Evolutionary conservation across 2,329 filamentous ascomycete genomes (phyloP).

Genomic region (Pyrenochaeta sp.): DNA sequence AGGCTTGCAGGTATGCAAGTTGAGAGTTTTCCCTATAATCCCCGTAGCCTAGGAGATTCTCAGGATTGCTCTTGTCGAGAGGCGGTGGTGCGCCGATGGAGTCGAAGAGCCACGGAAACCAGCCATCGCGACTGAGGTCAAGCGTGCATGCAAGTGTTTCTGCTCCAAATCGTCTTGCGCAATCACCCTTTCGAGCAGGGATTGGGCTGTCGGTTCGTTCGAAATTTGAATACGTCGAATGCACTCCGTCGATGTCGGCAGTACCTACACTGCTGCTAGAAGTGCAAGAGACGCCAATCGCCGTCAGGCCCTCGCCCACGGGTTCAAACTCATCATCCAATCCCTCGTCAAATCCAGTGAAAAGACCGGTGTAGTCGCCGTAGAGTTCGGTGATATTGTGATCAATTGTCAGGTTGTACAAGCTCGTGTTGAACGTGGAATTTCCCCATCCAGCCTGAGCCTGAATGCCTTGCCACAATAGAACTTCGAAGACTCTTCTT

Average conservation of each 20-base stretch:
- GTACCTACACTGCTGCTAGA: slow-evolving; percentile 15
- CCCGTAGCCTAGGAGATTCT: background rate
- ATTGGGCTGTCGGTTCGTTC: slow-evolving; percentile 12
- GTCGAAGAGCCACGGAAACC: slow-evolving; percentile 6
- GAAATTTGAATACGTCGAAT: slow-evolving; percentile 13
- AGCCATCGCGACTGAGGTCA: background rate
- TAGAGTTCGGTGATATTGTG: slow-evolving; percentile 5
- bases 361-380: background rate
- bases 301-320: slow-evolving; percentile 6
- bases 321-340: background rate
- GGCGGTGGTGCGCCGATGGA: slow-evolving; percentile 7
- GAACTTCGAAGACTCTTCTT: slow-evolving; percentile 2
- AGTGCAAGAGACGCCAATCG: slow-evolving; percentile 11
- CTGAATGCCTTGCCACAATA: slow-evolving; percentile 3
- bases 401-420: slow-evolving; percentile 1
- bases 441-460: too few species aligned
- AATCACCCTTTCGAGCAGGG: background rate
- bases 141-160: background rate
- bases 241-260: slow-evolving; percentile 10
- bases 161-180: background rate
- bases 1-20: slow-evolving; percentile 6
- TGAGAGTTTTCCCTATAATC: too few species aligned
- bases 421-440: background rate
- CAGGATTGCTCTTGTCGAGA: slow-evolving; percentile 4
- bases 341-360: background rate